Conservation (phyloP, 805 yeast species). For the Maudiozyma serrabonitensis region DNA sequence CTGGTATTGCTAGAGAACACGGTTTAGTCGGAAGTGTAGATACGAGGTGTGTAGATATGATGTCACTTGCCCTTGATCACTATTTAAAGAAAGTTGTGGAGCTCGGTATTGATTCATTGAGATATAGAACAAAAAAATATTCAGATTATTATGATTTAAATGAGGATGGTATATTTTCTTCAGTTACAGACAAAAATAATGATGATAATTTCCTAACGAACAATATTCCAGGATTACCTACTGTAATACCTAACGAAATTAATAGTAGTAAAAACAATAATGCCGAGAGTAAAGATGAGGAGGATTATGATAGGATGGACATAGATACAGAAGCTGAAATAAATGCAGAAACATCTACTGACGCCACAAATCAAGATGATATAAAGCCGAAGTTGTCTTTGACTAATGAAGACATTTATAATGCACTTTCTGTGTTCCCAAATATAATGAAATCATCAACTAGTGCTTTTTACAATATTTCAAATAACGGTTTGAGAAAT, state of each 20-base stretch:
- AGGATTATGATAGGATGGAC: background rate
- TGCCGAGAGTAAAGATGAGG: conserved; percentile 1
- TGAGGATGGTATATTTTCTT: conserved; percentile 24
- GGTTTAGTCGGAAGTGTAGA: conserved; percentile 79
- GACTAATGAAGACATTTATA: conserved; percentile 57
- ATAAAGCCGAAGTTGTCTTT: conserved; percentile 26
- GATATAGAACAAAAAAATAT: conserved; percentile 44
- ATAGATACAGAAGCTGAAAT: background rate
- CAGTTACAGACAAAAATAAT: conserved; percentile 12
- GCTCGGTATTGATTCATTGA: conserved; percentile 60
- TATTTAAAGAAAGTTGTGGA: conserved; percentile 70
- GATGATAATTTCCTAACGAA: conserved; percentile 1
- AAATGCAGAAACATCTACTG: background rate
- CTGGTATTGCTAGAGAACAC: conserved; percentile 79
- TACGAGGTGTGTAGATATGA: conserved; percentile 65
- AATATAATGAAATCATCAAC: conserved; percentile 49
- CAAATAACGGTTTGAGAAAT: conserved; percentile 42
- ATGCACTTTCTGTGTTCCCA: conserved; percentile 55
- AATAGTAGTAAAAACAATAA: conserved; percentile 1
- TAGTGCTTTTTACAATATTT: conserved; percentile 47
- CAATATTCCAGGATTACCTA: background rate
- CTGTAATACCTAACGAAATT: background rate
- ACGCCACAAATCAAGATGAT: background rate
- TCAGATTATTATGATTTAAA: conserved; percentile 29
- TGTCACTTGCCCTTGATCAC: conserved; percentile 71